A percentile compares a stretch with the other conserved stretches of the same genome.
phyloP scores from a whole-genome alignment of 371 early-diverging fungal genomes.

The Circinella minor region DNA sequence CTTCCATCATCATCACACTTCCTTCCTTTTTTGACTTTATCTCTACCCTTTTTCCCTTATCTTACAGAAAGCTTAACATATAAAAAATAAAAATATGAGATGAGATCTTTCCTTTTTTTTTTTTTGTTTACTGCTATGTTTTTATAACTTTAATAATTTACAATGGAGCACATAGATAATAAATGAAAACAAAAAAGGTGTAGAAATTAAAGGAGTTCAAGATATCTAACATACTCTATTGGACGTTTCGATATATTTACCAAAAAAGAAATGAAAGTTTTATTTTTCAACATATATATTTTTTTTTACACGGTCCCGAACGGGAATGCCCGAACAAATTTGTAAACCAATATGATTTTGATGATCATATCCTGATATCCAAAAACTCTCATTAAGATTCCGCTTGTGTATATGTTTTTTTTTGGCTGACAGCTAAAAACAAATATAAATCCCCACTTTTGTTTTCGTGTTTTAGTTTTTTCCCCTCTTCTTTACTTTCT shows the following conservation, averaged over 20 bases:
- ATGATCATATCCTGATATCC: slow-evolving; percentile 11
- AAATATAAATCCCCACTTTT: slow-evolving; percentile 3
- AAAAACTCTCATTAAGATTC: slow-evolving; percentile 1
- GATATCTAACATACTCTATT: too few species aligned
- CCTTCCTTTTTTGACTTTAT: slow-evolving; percentile 1
- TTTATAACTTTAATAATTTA: too few species aligned
- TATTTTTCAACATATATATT: not conserved
- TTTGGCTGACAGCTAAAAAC: slow-evolving; percentile 10
- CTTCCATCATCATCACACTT: not conserved
- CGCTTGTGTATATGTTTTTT: not conserved
- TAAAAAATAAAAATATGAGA: not conserved
- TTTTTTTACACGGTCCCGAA: slow-evolving; percentile 9
- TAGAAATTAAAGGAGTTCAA: too few species aligned
- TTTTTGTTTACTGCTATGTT: too few species aligned
- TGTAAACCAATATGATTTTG: slow-evolving; percentile 7
- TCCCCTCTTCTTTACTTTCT: not conserved
- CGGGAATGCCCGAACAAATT: slow-evolving; percentile 2
- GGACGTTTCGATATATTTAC: not conserved
- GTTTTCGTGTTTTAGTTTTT: not conserved
- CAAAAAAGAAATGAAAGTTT: too few species aligned
- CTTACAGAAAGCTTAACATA: not conserved
- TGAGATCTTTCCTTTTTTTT: not conserved
- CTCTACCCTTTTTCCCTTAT: not conserved
- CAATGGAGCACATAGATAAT: too few species aligned
- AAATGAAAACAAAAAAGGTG: too few species aligned